Evolutionary conservation across 2,329 filamentous ascomycete genomes (phyloP), one percentile per base, ranked within the genome.

Genomic region (Calycina herbarum): DNA sequence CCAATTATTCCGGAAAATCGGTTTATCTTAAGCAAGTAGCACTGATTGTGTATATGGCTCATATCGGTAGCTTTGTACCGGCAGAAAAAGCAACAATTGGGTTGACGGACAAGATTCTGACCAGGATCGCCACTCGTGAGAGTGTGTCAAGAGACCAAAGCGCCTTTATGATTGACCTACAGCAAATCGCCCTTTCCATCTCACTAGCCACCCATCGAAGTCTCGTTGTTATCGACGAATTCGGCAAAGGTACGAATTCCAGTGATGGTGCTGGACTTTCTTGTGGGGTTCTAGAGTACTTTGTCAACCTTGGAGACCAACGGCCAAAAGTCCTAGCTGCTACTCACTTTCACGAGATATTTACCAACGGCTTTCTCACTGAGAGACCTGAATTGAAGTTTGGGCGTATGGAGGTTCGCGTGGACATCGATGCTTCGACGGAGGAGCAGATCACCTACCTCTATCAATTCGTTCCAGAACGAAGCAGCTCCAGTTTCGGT

Each of bases 1-100:
- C 95, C 4, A 99, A 99, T 72, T 96, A 95, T 76, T 98, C 95
- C 0, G 95, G 95, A 0, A 99, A 99, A 77, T 98, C 93, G 71
- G 87, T 98, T 0, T 98, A 97, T 77, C 83, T 98, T 75, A 99
- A 96, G 77, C 94, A 99, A 76, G 86, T 92, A 38, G 95, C 94
- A 4, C 80, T 97, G 60, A 95, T 97, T 66, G 89, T 96, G 15
- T 97, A 95, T 75, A 85, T 99, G 77, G 92, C 95, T 0, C 95
- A 99, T 74, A 86, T 97, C 62, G 95, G 95, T 61, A 94, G 93
- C 76, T 98, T 92, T 75, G 92, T 99, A 1, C 94, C 95, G 0
- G 94, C 94, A 1, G 83, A 88, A 17, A 81, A 78, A 33, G 94
- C 94, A 8, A 85, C 79, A 0, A 89, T 99, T 68, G 94, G 95